Conservation (phyloP, 495 filamentous ascomycete species). For the Tuber microsphaerosporum region DNA sequence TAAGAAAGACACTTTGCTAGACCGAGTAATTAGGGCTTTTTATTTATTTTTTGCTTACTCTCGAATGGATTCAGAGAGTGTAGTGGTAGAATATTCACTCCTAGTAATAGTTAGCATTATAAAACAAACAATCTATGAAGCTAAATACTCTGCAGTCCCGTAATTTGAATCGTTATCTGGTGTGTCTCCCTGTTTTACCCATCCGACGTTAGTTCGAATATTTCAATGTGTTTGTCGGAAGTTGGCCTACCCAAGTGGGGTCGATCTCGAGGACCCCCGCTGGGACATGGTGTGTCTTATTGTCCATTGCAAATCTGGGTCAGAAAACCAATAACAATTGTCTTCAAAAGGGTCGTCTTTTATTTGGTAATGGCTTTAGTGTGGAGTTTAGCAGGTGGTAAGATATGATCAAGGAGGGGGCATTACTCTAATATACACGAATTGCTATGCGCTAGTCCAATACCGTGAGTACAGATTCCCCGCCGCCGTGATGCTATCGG, state of each 20-base stretch:
- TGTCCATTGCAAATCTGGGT: background rate
- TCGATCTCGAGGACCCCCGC: constrained; percentile 10
- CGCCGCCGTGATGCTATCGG: background rate
- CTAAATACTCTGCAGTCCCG: background rate
- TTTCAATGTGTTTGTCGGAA: background rate
- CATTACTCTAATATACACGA: background rate
- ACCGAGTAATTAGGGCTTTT: background rate
- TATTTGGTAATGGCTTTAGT: background rate
- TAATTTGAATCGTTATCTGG: background rate
- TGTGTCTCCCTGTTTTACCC: background rate
- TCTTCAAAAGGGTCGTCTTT: background rate
- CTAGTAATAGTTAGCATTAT: constrained; percentile 5
- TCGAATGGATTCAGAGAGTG: constrained; percentile 20
- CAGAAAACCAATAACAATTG: background rate
- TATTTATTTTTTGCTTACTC: constrained; percentile 13
- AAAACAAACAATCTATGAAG: background rate
- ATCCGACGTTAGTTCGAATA: background rate
- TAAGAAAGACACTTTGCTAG: background rate
- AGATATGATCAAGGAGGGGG: background rate
- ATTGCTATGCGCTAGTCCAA: background rate
- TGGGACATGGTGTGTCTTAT: background rate
- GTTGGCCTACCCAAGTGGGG: constrained; percentile 15
- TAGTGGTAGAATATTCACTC: constrained; percentile 23
- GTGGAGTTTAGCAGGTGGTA: background rate
- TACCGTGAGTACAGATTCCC: background rate